These are phyloP conservation scores for Hebeloma cylindrosporum DNA, from an alignment of 768 basidiomycete species.

Conservation along the genomic window DNA sequence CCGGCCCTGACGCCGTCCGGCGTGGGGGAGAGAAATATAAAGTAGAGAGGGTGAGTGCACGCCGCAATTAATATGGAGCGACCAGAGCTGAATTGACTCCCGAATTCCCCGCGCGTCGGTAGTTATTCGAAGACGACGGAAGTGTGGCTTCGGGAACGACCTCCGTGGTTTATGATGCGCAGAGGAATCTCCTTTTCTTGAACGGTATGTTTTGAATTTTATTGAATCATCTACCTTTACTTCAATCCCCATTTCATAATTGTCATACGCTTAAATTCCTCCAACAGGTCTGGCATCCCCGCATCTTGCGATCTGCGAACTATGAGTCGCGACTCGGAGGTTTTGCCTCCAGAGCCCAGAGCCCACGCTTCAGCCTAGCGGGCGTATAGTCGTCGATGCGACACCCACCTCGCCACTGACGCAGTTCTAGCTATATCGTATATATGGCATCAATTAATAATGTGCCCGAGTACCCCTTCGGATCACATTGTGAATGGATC, in stretches of 20 bases:
- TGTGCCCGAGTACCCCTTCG: too few species aligned
- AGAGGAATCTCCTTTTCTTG: slow-evolving; percentile 47
- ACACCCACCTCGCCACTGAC: too few species aligned
- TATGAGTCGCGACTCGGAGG: slow-evolving; percentile 2
- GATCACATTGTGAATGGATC: too few species aligned
- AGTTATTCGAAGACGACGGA: slow-evolving; percentile 58
- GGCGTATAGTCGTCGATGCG: too few species aligned
- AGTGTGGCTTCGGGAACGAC: slow-evolving; percentile 50
- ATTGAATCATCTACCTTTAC: too few species aligned
- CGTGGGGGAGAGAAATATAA: slow-evolving; percentile 54
- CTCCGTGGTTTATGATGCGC: slow-evolving; percentile 48
- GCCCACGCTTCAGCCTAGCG: too few species aligned
- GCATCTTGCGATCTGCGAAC: slow-evolving; percentile 18
- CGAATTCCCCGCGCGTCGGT: not conserved
- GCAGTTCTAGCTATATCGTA: too few species aligned
- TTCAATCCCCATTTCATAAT: not conserved
- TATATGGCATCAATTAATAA: too few species aligned
- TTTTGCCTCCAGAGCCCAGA: not conserved
- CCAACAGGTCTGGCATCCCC: slow-evolving; percentile 16
- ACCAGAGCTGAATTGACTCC: not conserved
- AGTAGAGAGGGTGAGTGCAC: slow-evolving; percentile 40
- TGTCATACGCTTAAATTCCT: not conserved
- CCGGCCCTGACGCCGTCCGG: slow-evolving; percentile 35
- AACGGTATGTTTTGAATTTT: slow-evolving; percentile 43
- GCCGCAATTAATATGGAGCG: not conserved